These are phyloP conservation scores for Metschnikowia cubensis DNA, from an alignment of 805 yeast genomes.

Conservation along the genomic window DNA sequence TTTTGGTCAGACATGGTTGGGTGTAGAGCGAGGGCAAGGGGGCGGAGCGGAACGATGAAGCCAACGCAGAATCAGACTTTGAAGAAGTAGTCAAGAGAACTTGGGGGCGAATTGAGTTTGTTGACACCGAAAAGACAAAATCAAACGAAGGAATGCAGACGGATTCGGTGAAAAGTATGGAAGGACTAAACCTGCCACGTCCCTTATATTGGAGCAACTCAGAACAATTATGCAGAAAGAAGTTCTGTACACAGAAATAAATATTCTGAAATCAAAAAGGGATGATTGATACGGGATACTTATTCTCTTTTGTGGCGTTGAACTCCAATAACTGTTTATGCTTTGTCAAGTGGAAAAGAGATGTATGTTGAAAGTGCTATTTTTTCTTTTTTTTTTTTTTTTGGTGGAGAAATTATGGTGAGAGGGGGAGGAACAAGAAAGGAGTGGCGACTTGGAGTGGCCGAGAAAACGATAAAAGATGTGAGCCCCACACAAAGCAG, in stretches of 20 bases:
- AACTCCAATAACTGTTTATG: neutral
- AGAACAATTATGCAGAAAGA: neutral
- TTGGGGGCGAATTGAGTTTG: neutral
- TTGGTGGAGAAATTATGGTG: slow-evolving; percentile 3
- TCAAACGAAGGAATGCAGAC: neutral
- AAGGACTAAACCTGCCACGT: slow-evolving; percentile 1
- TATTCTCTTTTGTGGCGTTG: neutral
- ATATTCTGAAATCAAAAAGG: neutral
- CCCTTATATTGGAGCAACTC: neutral
- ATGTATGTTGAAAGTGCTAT: slow-evolving; percentile 4
- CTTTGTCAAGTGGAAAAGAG: slow-evolving; percentile 2
- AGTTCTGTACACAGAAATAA: neutral
- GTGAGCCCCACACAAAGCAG: neutral
- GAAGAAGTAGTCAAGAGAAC: neutral
- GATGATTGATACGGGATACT: neutral
- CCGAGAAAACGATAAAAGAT: neutral
- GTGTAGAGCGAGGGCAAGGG: neutral
- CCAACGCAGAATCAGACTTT: too few species aligned
- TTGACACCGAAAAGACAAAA: neutral
- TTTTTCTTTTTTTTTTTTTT: slow-evolving; percentile 5
- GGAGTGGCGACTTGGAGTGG: slow-evolving; percentile 1
- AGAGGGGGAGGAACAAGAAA: slow-evolving; percentile 4
- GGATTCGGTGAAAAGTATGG: neutral
- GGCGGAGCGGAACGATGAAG: neutral
- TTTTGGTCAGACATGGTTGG: slow-evolving; percentile 14